Evolutionary conservation across 345 rosid species (phyloP).

Genomic region (Viola odorata): DNA sequence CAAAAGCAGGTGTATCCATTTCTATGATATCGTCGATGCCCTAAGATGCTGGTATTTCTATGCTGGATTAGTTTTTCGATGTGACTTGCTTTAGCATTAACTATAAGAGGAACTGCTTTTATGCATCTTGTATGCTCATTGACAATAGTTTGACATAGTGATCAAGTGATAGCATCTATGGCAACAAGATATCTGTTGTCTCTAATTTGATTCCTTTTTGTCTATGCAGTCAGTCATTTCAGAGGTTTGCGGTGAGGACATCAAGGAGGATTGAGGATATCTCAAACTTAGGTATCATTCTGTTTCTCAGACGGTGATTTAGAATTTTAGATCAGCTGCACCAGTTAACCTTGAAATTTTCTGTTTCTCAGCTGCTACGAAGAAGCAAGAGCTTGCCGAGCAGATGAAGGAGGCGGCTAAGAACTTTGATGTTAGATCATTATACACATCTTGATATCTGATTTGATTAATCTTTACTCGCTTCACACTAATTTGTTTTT

Average conservation of each 20-base stretch:
- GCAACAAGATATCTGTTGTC: neutral
- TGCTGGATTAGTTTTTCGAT: too few relatives aligned
- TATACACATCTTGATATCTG: neutral
- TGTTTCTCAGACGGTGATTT: neutral
- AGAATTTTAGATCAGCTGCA: neutral
- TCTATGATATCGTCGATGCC: too few relatives aligned
- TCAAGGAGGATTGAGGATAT: conserved; percentile 61
- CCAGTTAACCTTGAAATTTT: neutral
- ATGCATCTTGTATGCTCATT: too few relatives aligned
- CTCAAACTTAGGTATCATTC: conserved; percentile 42
- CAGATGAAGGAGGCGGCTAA: conserved; percentile 50
- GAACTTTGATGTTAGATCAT: conserved; percentile 32
- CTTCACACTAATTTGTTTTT: too few relatives aligned
- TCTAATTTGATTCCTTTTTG: neutral
- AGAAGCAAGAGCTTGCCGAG: conserved; percentile 50
- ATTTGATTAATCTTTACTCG: neutral
- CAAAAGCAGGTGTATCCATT: too few relatives aligned
- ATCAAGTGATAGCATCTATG: too few relatives aligned
- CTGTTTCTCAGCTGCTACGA: conserved; percentile 42
- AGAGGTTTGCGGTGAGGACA: conserved; percentile 87
- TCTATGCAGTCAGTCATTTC: conserved; percentile 57
- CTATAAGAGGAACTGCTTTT: too few relatives aligned
- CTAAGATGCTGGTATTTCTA: too few relatives aligned
- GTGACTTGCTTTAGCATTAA: too few relatives aligned
- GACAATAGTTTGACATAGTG: too few relatives aligned